Conservation (phyloP, 2,329 filamentous ascomycete genomes). For the Colletotrichum tropicicola region DNA sequence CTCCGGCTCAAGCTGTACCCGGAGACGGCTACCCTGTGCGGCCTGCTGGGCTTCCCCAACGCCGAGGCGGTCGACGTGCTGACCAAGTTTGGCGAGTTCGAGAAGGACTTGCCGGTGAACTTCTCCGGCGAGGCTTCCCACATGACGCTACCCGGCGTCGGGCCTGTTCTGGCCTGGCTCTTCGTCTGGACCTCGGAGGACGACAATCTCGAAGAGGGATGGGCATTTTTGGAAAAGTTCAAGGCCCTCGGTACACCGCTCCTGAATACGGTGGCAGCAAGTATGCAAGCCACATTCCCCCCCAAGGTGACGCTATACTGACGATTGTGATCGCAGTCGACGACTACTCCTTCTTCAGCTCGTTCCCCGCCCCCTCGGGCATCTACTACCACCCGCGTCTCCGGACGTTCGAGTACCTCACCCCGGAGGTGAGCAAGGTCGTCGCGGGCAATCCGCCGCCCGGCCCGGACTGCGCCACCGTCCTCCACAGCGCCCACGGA, state of each 20-base stretch:
- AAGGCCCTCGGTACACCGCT: conserved; percentile 15
- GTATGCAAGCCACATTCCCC: neutral
- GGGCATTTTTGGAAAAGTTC: conserved; percentile 15
- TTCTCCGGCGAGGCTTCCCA: conserved; percentile 11
- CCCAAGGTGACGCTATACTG: neutral
- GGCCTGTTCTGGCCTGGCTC: conserved; percentile 4
- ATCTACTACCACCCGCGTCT: neutral
- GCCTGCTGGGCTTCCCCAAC: conserved; percentile 11
- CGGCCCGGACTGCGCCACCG: neutral
- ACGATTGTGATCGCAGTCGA: neutral
- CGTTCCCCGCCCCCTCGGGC: neutral
- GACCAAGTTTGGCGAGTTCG: neutral
- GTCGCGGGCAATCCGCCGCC: conserved; percentile 1
- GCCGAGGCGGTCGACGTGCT: conserved; percentile 37
- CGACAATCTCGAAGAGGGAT: conserved; percentile 4
- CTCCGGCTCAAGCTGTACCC: conserved; percentile 49
- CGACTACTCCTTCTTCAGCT: conserved; percentile 15
- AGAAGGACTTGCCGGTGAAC: conserved; percentile 38
- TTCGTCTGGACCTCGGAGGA: conserved; percentile 19
- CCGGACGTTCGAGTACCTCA: neutral
- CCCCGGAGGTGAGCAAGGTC: neutral
- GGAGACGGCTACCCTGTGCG: conserved; percentile 17
- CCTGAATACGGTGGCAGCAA: conserved; percentile 10
- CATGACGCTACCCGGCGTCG: conserved; percentile 12
- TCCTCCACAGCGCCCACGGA: conserved; percentile 18